Percentiles rank a stretch among this genome's conserved stretches.
Evolutionary conservation across 352 stramenopile genomes (phyloP).

Genomic region (Phytophthora sp.): DNA sequence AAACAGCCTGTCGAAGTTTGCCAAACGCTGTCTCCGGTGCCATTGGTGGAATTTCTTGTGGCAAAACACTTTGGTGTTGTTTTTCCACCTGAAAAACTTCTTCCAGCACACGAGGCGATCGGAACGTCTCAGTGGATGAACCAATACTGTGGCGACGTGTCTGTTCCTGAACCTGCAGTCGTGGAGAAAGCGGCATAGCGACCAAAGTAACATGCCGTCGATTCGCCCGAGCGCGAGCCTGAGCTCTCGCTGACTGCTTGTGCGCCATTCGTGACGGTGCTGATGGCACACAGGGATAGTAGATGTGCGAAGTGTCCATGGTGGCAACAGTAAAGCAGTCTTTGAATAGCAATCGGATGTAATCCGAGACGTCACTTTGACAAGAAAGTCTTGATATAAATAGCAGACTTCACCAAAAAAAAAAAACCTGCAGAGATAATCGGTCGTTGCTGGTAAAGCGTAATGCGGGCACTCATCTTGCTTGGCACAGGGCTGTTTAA

Average conservation of each 20-base stretch:
- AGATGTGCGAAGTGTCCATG: conserved; percentile 35
- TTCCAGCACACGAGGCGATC: conserved; percentile 38
- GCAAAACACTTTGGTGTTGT: not conserved
- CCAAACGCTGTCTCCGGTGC: conserved; percentile 40
- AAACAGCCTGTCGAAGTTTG: conserved; percentile 31
- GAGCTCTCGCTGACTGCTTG: conserved; percentile 42
- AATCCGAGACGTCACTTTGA: no score
- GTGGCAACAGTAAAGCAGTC: no score
- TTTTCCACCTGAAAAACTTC: conserved; percentile 45
- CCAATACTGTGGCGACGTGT: not conserved
- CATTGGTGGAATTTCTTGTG: conserved; percentile 13
- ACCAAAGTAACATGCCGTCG: conserved; percentile 18
- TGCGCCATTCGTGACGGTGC: conserved; percentile 14
- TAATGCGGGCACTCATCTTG: conserved; percentile 10
- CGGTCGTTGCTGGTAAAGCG: not conserved
- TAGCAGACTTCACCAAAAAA: conserved; percentile 19
- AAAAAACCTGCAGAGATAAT: not conserved
- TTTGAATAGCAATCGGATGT: no score
- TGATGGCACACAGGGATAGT: conserved; percentile 21
- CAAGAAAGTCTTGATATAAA: conserved; percentile 24
- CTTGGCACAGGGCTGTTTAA: not conserved
- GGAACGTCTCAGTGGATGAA: conserved; percentile 28
- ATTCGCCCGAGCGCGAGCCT: conserved; percentile 25
- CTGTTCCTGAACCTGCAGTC: conserved; percentile 1
- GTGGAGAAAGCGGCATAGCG: not conserved